Conservation (phyloP, 108 stramenopile genomes). For the Conticribra guillardii region DNA sequence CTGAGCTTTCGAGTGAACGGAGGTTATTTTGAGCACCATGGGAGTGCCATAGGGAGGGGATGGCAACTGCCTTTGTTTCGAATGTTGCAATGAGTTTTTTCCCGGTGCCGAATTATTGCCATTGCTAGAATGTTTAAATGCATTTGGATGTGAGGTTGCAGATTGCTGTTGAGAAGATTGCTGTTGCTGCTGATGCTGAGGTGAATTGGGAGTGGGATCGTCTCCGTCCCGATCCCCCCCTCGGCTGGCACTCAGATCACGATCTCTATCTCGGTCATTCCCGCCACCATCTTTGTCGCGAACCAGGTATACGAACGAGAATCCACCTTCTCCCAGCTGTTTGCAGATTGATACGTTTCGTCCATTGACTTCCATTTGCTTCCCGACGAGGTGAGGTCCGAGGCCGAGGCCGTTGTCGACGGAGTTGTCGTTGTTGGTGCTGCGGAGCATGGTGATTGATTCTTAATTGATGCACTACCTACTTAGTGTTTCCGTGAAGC, state of each 20-base stretch:
- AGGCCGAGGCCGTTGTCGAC: conserved; percentile 53
- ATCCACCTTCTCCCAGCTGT: conserved; percentile 92
- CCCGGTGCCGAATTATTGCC: conserved; percentile 5
- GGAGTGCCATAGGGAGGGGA: conserved; percentile 25
- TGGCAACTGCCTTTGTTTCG: conserved; percentile 18
- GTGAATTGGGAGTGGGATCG: conserved; percentile 25
- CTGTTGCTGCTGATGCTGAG: conserved; percentile 6
- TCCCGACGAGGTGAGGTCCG: conserved; percentile 73
- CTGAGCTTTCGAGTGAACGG: conserved; percentile 71
- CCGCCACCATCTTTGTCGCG: conserved; percentile 52
- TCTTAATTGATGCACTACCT: no score
- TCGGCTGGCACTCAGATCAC: conserved; percentile 4
- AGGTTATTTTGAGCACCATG: conserved; percentile 85
- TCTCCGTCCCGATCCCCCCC: conserved; percentile 22
- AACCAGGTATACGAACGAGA: conserved; percentile 93
- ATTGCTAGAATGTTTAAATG: conserved; percentile 1
- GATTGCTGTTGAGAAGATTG: conserved; percentile 8
- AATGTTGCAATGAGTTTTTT: background rate
- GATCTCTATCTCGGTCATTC: conserved; percentile 29
- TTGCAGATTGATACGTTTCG: conserved; percentile 52
- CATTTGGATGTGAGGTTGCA: background rate
- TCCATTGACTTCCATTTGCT: conserved; percentile 61
- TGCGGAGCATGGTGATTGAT: conserved; percentile 31
- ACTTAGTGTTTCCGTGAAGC: no score
- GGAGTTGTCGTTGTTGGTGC: conserved; percentile 7